Evolutionary conservation across 495 filamentous ascomycete species (phyloP), one percentile per base, ranked within the genome.

Genomic region (Penicillium waksmanii): DNA sequence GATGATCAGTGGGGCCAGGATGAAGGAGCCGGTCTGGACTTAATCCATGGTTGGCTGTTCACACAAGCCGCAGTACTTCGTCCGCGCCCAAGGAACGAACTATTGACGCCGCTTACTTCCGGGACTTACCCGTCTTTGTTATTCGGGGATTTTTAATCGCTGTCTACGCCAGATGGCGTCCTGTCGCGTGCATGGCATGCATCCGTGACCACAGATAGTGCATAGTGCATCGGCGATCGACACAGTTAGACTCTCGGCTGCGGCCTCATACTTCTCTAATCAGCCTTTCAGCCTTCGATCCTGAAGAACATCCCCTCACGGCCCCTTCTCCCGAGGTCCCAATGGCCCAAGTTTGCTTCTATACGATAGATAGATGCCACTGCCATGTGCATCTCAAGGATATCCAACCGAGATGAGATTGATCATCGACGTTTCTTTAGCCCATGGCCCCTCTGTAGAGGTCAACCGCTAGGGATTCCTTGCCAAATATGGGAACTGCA

Each of bases 241-340:
- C 49, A 17, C 13, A 19, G 10, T 34, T 18, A 27, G 25, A 11
- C 23, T 36, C 49, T 51, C 27, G 49, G 49, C 18, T 51, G 13
- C 25, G 49, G 19, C 15, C 46, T 48, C 46, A 48, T 48, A 48
- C 46, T 18, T 44, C 46, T 48, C 46, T 13, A 27, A 27, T 48
- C 46, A 27, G 46, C 46, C 7, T 27, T 27, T 27, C 21, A 12
- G 21, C 46, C 42, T 44, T 44, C 42, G 17, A 44, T 44, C 15
- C 7, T 44, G 42, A 44, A 48, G 12, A 25, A 27, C n/a, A 1
- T 27, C 46, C 12, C 46, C 46, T 23, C 18, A 27, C 21, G 17
- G 17, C 7, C 42, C n/a, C 46, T 21, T 27, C 46, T 23, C 8
- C 46, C 46, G 46, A 48, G 46, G 46, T 3, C 23, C 3, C 9